Evolutionary conservation across 23 red algal species (phyloP).

Genomic region (Gracilaria caudata): DNA sequence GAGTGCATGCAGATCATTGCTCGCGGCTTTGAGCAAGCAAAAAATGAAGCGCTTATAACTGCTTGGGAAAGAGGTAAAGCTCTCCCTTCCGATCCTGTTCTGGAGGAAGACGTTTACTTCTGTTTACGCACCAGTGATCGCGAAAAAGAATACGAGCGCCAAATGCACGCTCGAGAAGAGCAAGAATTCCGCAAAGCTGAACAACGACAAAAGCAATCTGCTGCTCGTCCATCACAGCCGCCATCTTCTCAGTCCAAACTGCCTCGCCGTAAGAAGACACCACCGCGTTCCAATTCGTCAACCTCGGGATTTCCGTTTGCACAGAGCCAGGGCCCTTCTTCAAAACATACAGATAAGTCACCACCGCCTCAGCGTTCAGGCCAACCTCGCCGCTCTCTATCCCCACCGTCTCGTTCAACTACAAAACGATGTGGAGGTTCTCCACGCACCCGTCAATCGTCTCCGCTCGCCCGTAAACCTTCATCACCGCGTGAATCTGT

Average conservation of each 20-base stretch:
- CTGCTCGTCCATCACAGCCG: background rate
- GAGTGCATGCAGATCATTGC: constrained; percentile 38
- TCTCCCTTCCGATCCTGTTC: background rate
- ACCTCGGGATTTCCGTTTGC: too few relatives aligned
- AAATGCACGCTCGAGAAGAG: constrained; percentile 24
- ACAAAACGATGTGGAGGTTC: too few relatives aligned
- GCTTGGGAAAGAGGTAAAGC: constrained; percentile 13
- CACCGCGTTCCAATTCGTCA: too few relatives aligned
- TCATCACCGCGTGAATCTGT: too few relatives aligned
- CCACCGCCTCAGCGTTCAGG: too few relatives aligned
- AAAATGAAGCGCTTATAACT: constrained; percentile 46
- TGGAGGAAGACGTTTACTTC: constrained; percentile 38
- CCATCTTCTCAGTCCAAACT: background rate
- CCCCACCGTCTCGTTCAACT: too few relatives aligned
- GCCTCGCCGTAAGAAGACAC: too few relatives aligned
- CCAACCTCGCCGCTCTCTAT: too few relatives aligned
- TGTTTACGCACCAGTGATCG: constrained; percentile 43
- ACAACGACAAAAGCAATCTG: constrained; percentile 11
- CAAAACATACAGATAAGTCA: too few relatives aligned
- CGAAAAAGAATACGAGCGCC: constrained; percentile 28
- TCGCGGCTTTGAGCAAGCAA: constrained; percentile 34
- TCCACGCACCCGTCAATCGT: too few relatives aligned
- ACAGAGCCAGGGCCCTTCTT: too few relatives aligned
- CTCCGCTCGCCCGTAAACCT: too few relatives aligned
- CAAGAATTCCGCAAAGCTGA: constrained; percentile 12